Conservation (phyloP, 805 yeast species). For the Pachysolen tannophilus region DNA sequence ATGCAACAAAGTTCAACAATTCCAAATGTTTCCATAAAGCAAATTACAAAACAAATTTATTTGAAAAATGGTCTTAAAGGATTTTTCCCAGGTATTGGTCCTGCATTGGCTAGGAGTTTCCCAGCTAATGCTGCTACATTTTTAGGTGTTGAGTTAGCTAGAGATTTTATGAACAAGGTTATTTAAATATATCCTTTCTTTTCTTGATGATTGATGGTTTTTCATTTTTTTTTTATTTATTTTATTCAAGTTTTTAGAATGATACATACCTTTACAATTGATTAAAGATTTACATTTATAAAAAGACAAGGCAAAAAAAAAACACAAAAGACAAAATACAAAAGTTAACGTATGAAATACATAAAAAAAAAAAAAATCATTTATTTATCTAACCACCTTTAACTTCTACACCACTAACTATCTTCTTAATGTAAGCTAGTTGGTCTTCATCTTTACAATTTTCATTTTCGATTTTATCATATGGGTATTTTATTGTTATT, state of each 20-base stretch:
- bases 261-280: too few species aligned
- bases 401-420: constrained; percentile 40
- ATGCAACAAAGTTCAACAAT: constrained; percentile 62
- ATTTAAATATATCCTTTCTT: too few species aligned
- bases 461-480: constrained; percentile 21
- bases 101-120: constrained; percentile 89
- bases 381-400: constrained; percentile 53
- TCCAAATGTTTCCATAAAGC: constrained; percentile 41
- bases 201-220: too few species aligned
- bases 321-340: too few species aligned
- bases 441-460: constrained; percentile 18
- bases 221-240: too few species aligned
- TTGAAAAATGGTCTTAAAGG: constrained; percentile 76
- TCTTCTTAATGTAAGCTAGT: constrained; percentile 30
- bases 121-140: constrained; percentile 99
- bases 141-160: constrained; percentile 85
- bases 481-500: constrained; percentile 31
- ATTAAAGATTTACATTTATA: too few species aligned
- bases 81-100: constrained; percentile 96
- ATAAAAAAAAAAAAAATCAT: too few species aligned
- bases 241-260: too few species aligned
- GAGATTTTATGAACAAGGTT: constrained; percentile 12
- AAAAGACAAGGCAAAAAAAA: too few species aligned
- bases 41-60: constrained; percentile 65
- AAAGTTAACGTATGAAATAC: too few species aligned